These are phyloP conservation scores for Poronia punctata DNA, from an alignment of 495 filamentous ascomycete genomes.

Conservation along the genomic window DNA sequence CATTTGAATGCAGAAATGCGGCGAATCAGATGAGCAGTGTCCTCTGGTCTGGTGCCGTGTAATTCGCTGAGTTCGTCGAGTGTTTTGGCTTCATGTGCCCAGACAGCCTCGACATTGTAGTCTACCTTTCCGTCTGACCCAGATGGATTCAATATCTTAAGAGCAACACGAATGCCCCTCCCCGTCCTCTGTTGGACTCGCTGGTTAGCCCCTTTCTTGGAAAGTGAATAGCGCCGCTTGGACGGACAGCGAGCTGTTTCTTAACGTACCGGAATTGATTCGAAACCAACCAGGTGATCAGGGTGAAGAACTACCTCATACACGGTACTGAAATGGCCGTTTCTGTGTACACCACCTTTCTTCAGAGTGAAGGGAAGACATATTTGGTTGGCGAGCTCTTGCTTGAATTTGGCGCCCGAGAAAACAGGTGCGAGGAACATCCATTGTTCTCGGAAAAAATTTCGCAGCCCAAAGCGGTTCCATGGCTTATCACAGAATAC, in stretches of 20 bases:
- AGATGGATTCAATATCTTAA: neutral
- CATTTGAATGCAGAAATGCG: conserved; percentile 17
- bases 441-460: conserved; percentile 1
- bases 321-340: neutral
- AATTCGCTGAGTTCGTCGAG: conserved; percentile 7
- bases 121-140: neutral
- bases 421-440: neutral
- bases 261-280: neutral
- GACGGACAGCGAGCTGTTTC: too few species aligned
- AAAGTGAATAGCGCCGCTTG: too few species aligned
- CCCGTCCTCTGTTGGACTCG: neutral
- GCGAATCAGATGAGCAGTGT: conserved; percentile 15
- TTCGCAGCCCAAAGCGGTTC: neutral
- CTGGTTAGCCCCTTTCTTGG: neutral
- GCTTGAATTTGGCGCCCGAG: conserved; percentile 5
- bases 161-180: neutral
- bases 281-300: neutral
- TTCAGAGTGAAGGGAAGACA: conserved; percentile 10
- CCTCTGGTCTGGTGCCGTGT: too few species aligned
- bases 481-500: neutral
- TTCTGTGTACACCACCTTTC: neutral
- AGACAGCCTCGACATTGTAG: conserved; percentile 1
- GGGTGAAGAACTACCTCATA: neutral
- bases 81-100: conserved; percentile 6
- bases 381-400: conserved; percentile 3